phyloP scores from a whole-genome alignment of 23 red algal species.

The Agarophyton chilense region DNA sequence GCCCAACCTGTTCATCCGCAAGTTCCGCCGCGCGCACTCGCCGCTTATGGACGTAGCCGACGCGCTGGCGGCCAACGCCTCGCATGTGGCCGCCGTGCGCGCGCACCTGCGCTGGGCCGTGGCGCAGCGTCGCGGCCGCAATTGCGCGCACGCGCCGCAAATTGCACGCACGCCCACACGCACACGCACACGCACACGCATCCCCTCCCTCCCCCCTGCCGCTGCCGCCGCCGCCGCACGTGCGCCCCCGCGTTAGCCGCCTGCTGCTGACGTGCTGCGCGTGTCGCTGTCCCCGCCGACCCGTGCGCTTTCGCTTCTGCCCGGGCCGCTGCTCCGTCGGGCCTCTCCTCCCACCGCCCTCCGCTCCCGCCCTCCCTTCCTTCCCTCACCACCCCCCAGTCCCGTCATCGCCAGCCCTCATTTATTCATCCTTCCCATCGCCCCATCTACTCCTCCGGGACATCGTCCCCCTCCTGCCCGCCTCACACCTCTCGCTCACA shows the following conservation, averaged over 20 bases:
- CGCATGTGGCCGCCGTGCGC: slow-evolving; percentile 19
- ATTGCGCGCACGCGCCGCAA: not conserved
- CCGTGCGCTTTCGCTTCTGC: slow-evolving; percentile 28
- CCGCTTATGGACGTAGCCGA: slow-evolving; percentile 73
- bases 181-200: too few species aligned
- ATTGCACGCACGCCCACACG: not conserved
- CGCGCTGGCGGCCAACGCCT: slow-evolving; percentile 4
- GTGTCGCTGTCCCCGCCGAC: not conserved
- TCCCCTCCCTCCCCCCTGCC: not conserved
- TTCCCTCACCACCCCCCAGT: not conserved
- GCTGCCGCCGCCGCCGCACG: not conserved
- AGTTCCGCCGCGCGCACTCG: slow-evolving; percentile 61
- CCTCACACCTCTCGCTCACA: not conserved
- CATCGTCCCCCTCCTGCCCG: not conserved
- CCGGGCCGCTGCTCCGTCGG: not conserved
- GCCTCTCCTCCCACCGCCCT: not conserved
- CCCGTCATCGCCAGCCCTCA: not conserved
- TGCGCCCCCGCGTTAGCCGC: not conserved
- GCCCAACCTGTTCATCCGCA: slow-evolving; percentile 76
- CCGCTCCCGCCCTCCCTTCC: too few species aligned
- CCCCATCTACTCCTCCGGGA: not conserved
- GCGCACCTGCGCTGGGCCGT: not conserved
- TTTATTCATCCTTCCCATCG: not conserved
- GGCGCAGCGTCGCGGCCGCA: not conserved
- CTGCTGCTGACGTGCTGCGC: slow-evolving; percentile 29